Evolutionary conservation across 805 yeast species (phyloP).

Genomic region (Ogataea pilisensis): DNA sequence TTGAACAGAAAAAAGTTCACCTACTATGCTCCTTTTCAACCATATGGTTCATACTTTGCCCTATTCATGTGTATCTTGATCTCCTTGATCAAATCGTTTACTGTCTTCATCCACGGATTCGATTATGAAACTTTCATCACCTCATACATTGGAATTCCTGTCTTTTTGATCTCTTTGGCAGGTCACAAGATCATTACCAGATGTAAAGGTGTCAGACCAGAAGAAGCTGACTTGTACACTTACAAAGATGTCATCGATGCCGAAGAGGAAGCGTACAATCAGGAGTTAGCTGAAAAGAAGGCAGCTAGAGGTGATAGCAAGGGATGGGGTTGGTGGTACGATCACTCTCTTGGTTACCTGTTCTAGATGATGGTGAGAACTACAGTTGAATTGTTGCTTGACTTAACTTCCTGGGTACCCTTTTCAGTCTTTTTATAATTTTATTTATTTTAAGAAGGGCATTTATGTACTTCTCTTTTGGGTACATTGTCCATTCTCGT

Average conservation of each 20-base stretch:
- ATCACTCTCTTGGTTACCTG: slow-evolving; percentile 26
- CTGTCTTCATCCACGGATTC: slow-evolving; percentile 58
- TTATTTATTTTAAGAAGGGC: too few relatives aligned
- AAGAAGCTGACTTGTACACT: slow-evolving; percentile 59
- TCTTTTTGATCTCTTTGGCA: slow-evolving; percentile 47
- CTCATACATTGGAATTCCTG: slow-evolving; percentile 73
- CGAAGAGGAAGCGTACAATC: slow-evolving; percentile 40
- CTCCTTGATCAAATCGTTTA: slow-evolving; percentile 64
- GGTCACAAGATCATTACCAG: slow-evolving; percentile 59
- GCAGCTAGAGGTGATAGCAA: slow-evolving; percentile 16
- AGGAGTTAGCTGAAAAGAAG: slow-evolving; percentile 11
- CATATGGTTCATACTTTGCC: slow-evolving; percentile 61
- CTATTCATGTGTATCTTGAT: slow-evolving; percentile 50
- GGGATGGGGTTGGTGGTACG: slow-evolving; percentile 26
- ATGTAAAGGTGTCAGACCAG: slow-evolving; percentile 45
- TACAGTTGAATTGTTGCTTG: too few relatives aligned
- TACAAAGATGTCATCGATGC: slow-evolving; percentile 53
- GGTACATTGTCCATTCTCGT: too few relatives aligned
- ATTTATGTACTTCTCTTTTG: too few relatives aligned
- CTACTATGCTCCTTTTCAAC: slow-evolving; percentile 65
- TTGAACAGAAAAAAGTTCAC: slow-evolving; percentile 50
- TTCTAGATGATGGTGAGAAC: slow-evolving; percentile 13
- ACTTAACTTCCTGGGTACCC: too few relatives aligned
- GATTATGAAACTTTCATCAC: slow-evolving; percentile 67
- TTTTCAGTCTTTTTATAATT: too few relatives aligned